Base-by-base conservation (phyloP, 1,284 basidiomycete genomes). In the Moniliella sp. region DNA sequence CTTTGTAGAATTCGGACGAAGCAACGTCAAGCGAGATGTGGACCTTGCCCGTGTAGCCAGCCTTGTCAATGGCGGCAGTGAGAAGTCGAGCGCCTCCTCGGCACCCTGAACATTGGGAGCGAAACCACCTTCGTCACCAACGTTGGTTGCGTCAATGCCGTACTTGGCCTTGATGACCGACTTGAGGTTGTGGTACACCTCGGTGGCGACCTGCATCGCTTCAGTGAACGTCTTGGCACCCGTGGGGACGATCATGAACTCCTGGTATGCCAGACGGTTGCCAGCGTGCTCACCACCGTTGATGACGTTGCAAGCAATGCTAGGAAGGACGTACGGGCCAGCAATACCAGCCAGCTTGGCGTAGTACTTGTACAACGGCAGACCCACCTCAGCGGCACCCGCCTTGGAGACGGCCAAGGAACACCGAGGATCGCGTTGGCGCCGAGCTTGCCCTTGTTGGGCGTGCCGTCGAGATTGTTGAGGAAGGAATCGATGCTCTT, bases 1-100 rank as follows among this genome's bases (percentile, higher is more conserved):
- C 84, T 74, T 94, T 97, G 78, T 83, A 99, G 72, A 99, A 97
- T 67, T 99, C 91, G 62, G 88, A 97, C 13, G 86, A 93, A 40
- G 91, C 88, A 43, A 97, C 91, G 57, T 97, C 91, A 50, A 99
- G 80, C 46, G 80, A 88, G 63, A 99, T 97, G 68, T 93, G 82
- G 66, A 99, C 76, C 69, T 91, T 86, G 62, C 84, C 88, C 63
- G 88, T 78, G 67, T 94, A 97, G 28, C 91, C 91, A 27, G 88
- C 86, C 68, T 83, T 81, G 65, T 79, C 75, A 69, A 99, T 97
- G 49, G 88, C 86, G 64, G 88, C 83, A 32, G 73, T 72, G 44
- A 99, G 73, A 57, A 99, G 74, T 99, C 88, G 46, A 97, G 81
- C 25, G 83, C 83, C 66, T 97, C 91, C 48, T 94, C 88, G 40